A percentile compares a stretch with the other conserved stretches of the same genome.
phyloP scores from a whole-genome alignment of 805 yeast genomes.

The Sungouiozyma intestinalis region DNA sequence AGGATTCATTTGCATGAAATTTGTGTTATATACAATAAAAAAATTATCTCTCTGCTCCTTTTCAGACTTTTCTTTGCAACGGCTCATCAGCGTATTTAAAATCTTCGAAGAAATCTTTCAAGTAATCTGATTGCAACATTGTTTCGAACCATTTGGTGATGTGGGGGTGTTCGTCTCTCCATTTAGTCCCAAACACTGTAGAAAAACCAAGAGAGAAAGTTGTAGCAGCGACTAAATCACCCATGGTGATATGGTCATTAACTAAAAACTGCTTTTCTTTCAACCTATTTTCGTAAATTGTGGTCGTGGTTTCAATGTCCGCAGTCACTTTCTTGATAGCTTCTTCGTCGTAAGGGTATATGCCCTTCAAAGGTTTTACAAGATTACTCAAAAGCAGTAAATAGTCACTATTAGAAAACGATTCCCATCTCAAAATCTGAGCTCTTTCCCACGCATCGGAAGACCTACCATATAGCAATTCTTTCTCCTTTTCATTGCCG shows the following conservation, averaged over 20 bases:
- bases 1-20: constrained; percentile 23
- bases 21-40: too few species aligned
- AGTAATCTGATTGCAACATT: constrained; percentile 5
- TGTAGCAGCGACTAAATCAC: constrained; percentile 15
- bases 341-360: constrained; percentile 58
- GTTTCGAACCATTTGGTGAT: constrained; percentile 22
- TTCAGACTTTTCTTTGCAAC: background rate
- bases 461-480: constrained; percentile 43
- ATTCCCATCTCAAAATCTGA: constrained; percentile 58
- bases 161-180: constrained; percentile 53
- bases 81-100: background rate
- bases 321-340: constrained; percentile 31
- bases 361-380: constrained; percentile 51
- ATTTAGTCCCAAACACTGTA: constrained; percentile 47
- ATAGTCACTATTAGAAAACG: constrained; percentile 62
- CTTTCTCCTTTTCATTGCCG: constrained; percentile 26
- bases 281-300: constrained; percentile 43
- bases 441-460: constrained; percentile 30
- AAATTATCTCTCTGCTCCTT: too few species aligned
- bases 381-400: constrained; percentile 35
- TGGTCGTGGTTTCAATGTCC: constrained; percentile 13
- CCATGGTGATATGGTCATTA: constrained; percentile 47
- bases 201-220: constrained; percentile 28
- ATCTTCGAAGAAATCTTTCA: constrained; percentile 5
- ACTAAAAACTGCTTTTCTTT: constrained; percentile 53